These are phyloP conservation scores for Quercus agrifolia DNA, from an alignment of 306 rosid genomes.

Conservation along the genomic window DNA sequence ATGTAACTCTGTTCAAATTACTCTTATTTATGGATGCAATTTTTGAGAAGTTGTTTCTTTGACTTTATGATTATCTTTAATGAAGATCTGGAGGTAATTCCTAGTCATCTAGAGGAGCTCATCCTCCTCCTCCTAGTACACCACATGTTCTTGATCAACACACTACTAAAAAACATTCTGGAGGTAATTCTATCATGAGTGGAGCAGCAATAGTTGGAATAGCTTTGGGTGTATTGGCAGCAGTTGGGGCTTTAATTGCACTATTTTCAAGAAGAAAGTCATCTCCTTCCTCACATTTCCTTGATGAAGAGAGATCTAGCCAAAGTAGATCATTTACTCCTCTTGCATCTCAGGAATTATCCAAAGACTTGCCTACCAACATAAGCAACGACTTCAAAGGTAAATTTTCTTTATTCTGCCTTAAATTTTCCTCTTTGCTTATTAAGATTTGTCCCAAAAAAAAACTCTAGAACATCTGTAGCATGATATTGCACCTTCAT, in stretches of 20 bases:
- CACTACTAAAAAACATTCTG: background rate
- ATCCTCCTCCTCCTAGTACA: constrained; percentile 74
- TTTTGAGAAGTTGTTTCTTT: constrained; percentile 11
- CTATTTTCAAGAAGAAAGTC: constrained; percentile 44
- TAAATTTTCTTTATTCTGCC: constrained; percentile 6
- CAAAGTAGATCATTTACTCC: constrained; percentile 45
- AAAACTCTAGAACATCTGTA: background rate
- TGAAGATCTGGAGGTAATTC: constrained; percentile 77
- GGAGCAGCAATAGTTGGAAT: constrained; percentile 58
- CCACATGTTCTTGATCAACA: constrained; percentile 8
- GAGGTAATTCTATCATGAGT: constrained; percentile 19
- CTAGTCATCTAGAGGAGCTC: constrained; percentile 70
- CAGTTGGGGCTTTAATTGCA: constrained; percentile 31
- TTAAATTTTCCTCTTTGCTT: background rate
- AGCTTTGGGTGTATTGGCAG: constrained; percentile 37
- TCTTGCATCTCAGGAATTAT: constrained; percentile 54
- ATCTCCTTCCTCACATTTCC: constrained; percentile 43
- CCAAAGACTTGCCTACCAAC: constrained; percentile 31
- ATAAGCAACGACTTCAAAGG: constrained; percentile 40
- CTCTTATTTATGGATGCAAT: constrained; percentile 12
- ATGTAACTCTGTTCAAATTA: background rate
- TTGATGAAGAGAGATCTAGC: constrained; percentile 55
- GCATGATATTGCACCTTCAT: background rate
- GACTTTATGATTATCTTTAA: constrained; percentile 18
- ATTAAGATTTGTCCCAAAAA: background rate